Evolutionary conservation across 2,329 filamentous ascomycete genomes (phyloP), one percentile per base, ranked within the genome.

Genomic region (Rhynchosporium secalis): DNA sequence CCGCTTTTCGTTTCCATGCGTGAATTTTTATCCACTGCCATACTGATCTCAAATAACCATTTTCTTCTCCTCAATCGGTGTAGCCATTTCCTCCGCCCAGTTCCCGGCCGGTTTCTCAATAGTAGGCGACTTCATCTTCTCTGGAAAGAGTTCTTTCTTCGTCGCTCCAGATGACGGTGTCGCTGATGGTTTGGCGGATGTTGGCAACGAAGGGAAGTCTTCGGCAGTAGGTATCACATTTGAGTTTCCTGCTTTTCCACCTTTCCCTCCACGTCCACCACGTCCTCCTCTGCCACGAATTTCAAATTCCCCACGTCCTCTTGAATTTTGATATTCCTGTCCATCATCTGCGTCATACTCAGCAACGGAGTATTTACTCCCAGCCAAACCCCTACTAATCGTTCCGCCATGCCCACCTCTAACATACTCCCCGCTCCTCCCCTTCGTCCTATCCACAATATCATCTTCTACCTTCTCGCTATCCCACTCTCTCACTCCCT

Each of bases 401-500:
- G 71, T 67, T 36, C 70, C 71, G n/a, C 72, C 72, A 68, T 70
- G 65, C 5, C 68, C 70, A 63, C 72, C 71, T 8, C 71, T 65
- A 7, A 72, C 71, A 67, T 68, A 74, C 59, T 71, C 68, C 10
- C 64, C 68, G 36, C 62, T 69, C 36, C 70, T 66, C 4, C 70
- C 69, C 36, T 64, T 57, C 1, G 61, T 68, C 9, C 67, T 52
- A 66, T 74, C 71, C 38, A 72, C 70, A 59, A 73, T 70, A 63
- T 73, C 71, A 10, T 61, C 64, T 57, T 74, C 72, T 3, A 66
- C 61, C 62, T 74, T 74, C 61, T 72, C 72, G 41, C 65, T 68
- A 62, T 75, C 73, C 73, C 73, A 75, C 62, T 75, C 73, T 26
- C 73, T 51, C 5, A 70, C 70, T 2, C 72, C 70, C 51, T 73